Conservation (phyloP, 2,329 filamentous ascomycete species). For the Didymella pomorum region DNA sequence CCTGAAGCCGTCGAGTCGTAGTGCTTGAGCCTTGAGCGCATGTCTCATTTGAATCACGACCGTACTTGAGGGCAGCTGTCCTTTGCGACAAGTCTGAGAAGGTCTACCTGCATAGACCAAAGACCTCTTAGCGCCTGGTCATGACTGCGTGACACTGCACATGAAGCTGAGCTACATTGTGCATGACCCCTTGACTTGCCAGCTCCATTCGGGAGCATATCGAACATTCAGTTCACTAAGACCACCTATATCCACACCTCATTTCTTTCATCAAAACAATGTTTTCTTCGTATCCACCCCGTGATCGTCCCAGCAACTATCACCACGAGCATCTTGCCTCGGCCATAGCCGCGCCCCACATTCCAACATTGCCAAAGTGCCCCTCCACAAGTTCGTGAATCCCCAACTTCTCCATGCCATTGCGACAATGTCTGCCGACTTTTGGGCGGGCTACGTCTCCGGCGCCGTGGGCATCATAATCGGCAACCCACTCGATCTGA, state of each 20-base stretch:
- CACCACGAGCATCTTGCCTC: conserved; percentile 21
- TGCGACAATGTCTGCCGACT: conserved; percentile 78
- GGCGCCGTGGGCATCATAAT: conserved; percentile 87
- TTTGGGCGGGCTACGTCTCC: conserved; percentile 91
- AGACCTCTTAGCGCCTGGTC: background rate
- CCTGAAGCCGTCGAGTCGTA: background rate
- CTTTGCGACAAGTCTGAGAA: too few relatives aligned
- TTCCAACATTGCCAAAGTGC: conserved; percentile 21
- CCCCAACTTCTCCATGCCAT: conserved; percentile 13
- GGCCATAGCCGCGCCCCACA: conserved; percentile 24
- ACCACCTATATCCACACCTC: background rate
- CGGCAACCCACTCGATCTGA: conserved; percentile 82
- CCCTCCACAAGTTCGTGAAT: conserved; percentile 21
- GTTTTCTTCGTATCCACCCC: conserved; percentile 8
- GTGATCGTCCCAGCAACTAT: conserved; percentile 20
- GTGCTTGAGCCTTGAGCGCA: too few relatives aligned
- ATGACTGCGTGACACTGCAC: background rate
- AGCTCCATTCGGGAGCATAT: background rate
- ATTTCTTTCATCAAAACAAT: conserved; percentile 13
- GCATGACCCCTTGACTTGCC: background rate
- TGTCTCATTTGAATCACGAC: too few relatives aligned
- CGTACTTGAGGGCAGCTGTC: too few relatives aligned
- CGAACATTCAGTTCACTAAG: background rate
- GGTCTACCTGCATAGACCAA: too few relatives aligned
- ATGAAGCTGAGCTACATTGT: background rate